Base-by-base conservation (phyloP, 2,329 filamentous ascomycete genomes). In the Chalaropsis thielavioides region DNA sequence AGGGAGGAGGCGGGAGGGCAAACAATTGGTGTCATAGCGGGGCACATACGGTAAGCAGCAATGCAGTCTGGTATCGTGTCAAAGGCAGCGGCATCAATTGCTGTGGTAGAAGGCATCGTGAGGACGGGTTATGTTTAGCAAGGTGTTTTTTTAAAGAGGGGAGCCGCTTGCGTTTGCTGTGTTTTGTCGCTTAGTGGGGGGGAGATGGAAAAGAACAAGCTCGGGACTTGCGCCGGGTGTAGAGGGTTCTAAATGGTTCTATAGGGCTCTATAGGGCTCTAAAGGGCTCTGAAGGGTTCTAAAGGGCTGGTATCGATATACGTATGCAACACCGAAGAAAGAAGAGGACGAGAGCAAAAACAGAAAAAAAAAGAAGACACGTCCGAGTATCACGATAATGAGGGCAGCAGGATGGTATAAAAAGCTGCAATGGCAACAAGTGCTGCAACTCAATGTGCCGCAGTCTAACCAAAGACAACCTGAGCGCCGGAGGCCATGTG, bases 51-150 rank as follows among this genome's bases (percentile, higher is more conserved):
- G 76, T 86, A 87, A 65, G 84, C 82, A 71, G 81, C 76, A 69
- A 87, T 81, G 67, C 82, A 78, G 69, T 86, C 83, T 64, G 84
- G 82, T 75, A 87, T 87, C 65, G 79, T 80, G 76, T 86, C 81
- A 75, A 87, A 87, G 72, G 81, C 76, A 69, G 77, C 77, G 69
- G 74, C 69, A 65, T 79, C 76, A 70, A 84, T 80, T 69, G 60
- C n/a, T 59, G 75, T 76, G 41, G 77, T 72, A 64, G 78, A 76
- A 66, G 81, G 77, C 82, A 84, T 84, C 66, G 66, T 72, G 68
- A 68, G 27, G 15, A 17, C 35, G 24, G 19, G 17, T 35, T 5
- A 5, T 59, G 31, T 44, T 19, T 51, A 35, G 43, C 24, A 24
- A 43, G 19, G 35, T 8, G 22, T 10, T 51, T 11, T 44, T 44